phyloP scores from a whole-genome alignment of 176 grass and related monocot species.

The Coix lacrymajobi region DNA sequence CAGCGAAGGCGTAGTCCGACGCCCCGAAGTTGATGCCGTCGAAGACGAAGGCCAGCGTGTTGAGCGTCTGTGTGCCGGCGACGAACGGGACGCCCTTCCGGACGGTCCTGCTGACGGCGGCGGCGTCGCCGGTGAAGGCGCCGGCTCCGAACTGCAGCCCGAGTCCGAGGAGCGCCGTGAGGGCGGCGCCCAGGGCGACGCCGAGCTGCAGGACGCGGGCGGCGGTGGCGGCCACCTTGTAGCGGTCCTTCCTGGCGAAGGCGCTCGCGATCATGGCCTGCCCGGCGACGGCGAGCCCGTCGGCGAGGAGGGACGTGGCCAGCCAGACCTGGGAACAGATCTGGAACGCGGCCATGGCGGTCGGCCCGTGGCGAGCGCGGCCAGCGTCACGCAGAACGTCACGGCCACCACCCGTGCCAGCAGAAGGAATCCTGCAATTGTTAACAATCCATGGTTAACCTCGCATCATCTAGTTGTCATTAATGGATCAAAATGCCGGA shows the following conservation, averaged over 20 bases:
- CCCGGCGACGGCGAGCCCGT: conserved; percentile 86
- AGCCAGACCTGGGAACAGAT: conserved; percentile 91
- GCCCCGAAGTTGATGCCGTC: conserved; percentile 74
- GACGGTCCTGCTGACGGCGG: conserved; percentile 55
- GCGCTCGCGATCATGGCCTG: conserved; percentile 89
- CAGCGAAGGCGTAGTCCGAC: conserved; percentile 62
- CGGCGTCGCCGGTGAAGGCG: conserved; percentile 72
- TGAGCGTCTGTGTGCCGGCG: conserved; percentile 62
- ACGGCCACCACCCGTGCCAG: conserved; percentile 94
- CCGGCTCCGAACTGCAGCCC: conserved; percentile 67
- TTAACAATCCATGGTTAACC: too few relatives aligned
- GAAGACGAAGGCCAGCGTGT: conserved; percentile 71
- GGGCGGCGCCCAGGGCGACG: conserved; percentile 54
- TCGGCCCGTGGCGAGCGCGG: conserved; percentile 62
- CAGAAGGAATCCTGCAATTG: conserved; percentile 78
- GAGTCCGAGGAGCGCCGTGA: conserved; percentile 47
- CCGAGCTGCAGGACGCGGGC: conserved; percentile 77
- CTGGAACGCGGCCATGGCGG: conserved; percentile 82
- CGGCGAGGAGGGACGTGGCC: conserved; percentile 80
- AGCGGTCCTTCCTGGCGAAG: conserved; percentile 62
- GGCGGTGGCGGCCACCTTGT: conserved; percentile 53
- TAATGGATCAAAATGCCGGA: background rate
- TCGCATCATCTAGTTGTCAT: background rate
- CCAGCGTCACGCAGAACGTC: conserved; percentile 92
- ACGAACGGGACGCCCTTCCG: conserved; percentile 73